Evolutionary conservation across 306 rosid species (phyloP).

Genomic region (Vigna reflexopilosa): DNA sequence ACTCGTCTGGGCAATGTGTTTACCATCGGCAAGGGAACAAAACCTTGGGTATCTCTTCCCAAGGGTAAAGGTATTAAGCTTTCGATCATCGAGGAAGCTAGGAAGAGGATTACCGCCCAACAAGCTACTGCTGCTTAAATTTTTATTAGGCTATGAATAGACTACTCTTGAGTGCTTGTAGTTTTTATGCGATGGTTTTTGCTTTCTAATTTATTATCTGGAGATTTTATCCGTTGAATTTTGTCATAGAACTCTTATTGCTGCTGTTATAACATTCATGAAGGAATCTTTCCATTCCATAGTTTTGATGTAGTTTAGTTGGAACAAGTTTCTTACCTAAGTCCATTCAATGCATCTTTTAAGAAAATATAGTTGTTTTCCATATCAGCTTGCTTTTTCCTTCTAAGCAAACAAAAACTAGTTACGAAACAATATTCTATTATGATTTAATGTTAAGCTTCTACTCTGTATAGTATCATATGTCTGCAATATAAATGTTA

Average conservation of each 20-base stretch:
- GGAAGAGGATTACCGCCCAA: slow-evolving; percentile 34
- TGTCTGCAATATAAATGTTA: no score
- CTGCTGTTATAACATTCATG: background rate
- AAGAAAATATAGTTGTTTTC: no score
- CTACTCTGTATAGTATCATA: no score
- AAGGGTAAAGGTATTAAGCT: slow-evolving; percentile 40
- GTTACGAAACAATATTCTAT: no score
- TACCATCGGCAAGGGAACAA: slow-evolving; percentile 31
- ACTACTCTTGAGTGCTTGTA: background rate
- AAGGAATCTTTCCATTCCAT: background rate
- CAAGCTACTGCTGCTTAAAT: slow-evolving; percentile 35
- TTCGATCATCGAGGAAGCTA: slow-evolving; percentile 36
- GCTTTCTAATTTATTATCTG: background rate
- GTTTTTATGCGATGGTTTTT: slow-evolving; percentile 13
- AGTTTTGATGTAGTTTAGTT: background rate
- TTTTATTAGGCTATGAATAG: background rate
- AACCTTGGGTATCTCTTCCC: slow-evolving; percentile 38
- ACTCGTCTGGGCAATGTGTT: slow-evolving; percentile 36
- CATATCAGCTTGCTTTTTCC: no score
- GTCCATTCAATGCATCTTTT: no score
- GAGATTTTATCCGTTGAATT: background rate
- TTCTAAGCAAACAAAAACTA: no score
- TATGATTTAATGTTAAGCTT: no score
- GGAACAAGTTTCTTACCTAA: background rate
- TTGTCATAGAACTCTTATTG: slow-evolving; percentile 17